Percentiles rank a stretch among this genome's conserved stretches.
Conservation (phyloP, 345 rosid genomes). For the Gossypium sturtianum region DNA sequence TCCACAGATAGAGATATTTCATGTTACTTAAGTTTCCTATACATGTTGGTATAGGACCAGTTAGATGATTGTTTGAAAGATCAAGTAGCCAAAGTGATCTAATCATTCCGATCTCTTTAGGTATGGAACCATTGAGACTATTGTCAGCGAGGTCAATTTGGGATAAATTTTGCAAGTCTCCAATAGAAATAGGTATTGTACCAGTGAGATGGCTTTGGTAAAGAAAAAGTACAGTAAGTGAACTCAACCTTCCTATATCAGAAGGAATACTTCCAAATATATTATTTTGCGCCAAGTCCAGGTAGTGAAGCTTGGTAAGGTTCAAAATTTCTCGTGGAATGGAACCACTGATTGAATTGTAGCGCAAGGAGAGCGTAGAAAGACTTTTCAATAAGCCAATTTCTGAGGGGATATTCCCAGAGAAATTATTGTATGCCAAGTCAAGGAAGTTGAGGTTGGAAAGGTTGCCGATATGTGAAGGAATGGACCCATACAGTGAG, state of each 20-base stretch:
- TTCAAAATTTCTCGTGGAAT: background rate
- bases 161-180: background rate
- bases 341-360: no score
- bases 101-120: background rate
- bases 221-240: background rate
- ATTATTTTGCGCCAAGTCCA: no score
- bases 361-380: no score
- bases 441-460: no score
- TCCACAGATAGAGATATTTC: background rate
- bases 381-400: no score
- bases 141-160: background rate
- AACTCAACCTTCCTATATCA: background rate
- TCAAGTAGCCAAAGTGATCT: background rate
- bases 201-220: background rate
- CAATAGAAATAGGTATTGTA: background rate
- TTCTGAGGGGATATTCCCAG: no score
- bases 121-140: background rate
- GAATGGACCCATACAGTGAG: background rate
- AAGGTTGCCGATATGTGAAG: no score
- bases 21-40: background rate
- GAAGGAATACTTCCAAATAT: no score
- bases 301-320: no score
- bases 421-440: no score
- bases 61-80: background rate
- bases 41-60: background rate